A percentile compares a stretch with the other conserved stretches of the same genome.
Conservation (phyloP, 2,329 filamentous ascomycete species). For the Fusarium sp. region DNA sequence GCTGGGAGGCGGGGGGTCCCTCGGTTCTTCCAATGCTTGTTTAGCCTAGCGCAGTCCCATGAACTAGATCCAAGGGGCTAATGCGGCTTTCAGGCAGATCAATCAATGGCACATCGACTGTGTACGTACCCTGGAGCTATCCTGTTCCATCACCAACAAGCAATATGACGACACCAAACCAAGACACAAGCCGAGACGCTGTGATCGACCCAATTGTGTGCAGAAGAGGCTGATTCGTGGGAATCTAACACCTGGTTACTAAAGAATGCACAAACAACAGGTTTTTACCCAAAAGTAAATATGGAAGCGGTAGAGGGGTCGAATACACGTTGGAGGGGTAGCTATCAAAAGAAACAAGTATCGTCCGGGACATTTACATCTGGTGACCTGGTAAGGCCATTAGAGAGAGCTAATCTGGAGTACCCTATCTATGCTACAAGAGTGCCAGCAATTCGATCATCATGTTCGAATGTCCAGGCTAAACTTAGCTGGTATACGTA, state of each 20-base stretch:
- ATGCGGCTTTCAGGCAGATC: constrained; percentile 47
- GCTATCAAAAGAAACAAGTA: constrained; percentile 16
- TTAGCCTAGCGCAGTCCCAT: constrained; percentile 37
- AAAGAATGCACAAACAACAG: constrained; percentile 32
- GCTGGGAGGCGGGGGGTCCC: constrained; percentile 33
- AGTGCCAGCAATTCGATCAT: constrained; percentile 16
- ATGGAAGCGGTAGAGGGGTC: constrained; percentile 12
- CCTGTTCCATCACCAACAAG: constrained; percentile 13
- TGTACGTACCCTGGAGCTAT: constrained; percentile 31
- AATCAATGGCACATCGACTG: not conserved
- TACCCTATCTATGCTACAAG: constrained; percentile 8
- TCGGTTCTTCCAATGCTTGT: constrained; percentile 23
- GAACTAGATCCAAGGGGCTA: constrained; percentile 43
- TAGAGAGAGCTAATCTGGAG: constrained; percentile 13
- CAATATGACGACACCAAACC: constrained; percentile 36
- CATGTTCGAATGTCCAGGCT: constrained; percentile 8
- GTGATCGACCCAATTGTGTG: constrained; percentile 32
- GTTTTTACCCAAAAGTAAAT: constrained; percentile 29
- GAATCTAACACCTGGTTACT: constrained; percentile 22
- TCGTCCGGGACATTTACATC: constrained; percentile 3
- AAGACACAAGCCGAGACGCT: constrained; percentile 26
- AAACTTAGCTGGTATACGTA: constrained; percentile 16
- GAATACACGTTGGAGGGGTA: constrained; percentile 17
- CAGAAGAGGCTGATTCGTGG: constrained; percentile 31
- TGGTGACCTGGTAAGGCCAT: constrained; percentile 16